These are phyloP conservation scores for Diaporthe amygdali DNA, from an alignment of 2,329 filamentous ascomycete genomes.

Conservation along the genomic window DNA sequence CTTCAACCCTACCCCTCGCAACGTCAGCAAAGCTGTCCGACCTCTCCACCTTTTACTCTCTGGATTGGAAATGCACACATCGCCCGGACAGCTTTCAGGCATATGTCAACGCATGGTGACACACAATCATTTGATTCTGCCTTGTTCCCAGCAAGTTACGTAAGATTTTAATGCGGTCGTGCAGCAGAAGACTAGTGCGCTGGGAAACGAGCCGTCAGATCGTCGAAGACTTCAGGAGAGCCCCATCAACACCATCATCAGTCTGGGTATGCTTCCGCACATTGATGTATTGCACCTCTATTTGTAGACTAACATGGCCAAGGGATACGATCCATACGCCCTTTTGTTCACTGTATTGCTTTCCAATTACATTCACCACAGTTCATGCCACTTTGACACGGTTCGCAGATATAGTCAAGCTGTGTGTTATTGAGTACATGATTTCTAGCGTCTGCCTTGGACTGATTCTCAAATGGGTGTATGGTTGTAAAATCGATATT, in stretches of 20 bases:
- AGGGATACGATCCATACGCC: neutral
- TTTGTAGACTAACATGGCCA: too few species aligned
- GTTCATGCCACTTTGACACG: too few species aligned
- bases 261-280: neutral
- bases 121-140: neutral
- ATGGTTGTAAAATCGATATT: slow-evolving; percentile 54
- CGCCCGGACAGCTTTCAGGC: neutral
- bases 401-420: slow-evolving; percentile 33
- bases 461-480: slow-evolving; percentile 61
- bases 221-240: neutral
- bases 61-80: neutral
- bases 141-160: neutral
- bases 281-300: neutral
- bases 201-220: neutral
- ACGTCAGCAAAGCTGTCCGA: neutral
- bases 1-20: neutral
- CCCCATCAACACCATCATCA: neutral
- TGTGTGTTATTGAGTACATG: slow-evolving; percentile 64
- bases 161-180: neutral
- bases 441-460: slow-evolving; percentile 64
- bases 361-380: neutral
- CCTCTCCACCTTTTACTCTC: neutral
- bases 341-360: neutral
- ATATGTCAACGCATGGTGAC: neutral
- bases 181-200: neutral